phyloP scores from a whole-genome alignment of 2,329 filamentous ascomycete genomes.

The Phyllosticta citriasiana region DNA sequence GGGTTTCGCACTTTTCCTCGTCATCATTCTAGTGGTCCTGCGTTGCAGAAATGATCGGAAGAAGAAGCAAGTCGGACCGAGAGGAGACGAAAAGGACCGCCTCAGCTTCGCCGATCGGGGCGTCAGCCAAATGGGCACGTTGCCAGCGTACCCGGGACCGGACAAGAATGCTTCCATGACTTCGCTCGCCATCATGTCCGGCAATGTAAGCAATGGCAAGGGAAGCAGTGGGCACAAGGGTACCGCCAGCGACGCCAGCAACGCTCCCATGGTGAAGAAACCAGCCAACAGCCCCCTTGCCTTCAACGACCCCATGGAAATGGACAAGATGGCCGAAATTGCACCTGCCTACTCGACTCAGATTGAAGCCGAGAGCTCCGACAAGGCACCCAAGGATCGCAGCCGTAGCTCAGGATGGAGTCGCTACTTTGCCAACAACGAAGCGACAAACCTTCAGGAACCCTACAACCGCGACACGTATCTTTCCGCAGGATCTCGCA shows the following conservation, averaged over 20 bases:
- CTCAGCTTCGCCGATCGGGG: constrained; percentile 43
- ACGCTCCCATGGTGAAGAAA: constrained; percentile 51
- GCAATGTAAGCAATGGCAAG: constrained; percentile 40
- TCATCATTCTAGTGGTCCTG: constrained; percentile 60
- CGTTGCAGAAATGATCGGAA: constrained; percentile 50
- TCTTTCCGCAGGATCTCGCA: constrained; percentile 25
- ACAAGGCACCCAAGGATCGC: constrained; percentile 12
- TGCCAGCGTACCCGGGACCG: constrained; percentile 13
- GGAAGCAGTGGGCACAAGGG: constrained; percentile 30
- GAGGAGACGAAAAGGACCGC: constrained; percentile 33
- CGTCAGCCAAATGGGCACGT: constrained; percentile 17
- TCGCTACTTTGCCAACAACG: constrained; percentile 66
- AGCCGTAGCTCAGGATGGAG: constrained; percentile 63
- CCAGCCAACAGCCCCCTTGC: constrained; percentile 22
- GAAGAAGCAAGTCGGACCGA: constrained; percentile 51
- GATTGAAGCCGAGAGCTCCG: constrained; percentile 19
- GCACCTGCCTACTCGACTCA: constrained; percentile 15
- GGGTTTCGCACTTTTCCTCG: constrained; percentile 60
- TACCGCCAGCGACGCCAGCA: constrained; percentile 45
- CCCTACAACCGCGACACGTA: constrained; percentile 42
- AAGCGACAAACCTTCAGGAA: constrained; percentile 46
- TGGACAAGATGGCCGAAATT: constrained; percentile 34
- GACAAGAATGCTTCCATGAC: constrained; percentile 25
- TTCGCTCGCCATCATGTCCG: constrained; percentile 42
- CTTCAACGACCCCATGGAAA: constrained; percentile 33